A percentile compares a stretch with the other conserved stretches of the same genome.
These are phyloP conservation scores for Fusarium abutilonis DNA, from an alignment of 2,329 filamentous ascomycete genomes.

Conservation along the genomic window DNA sequence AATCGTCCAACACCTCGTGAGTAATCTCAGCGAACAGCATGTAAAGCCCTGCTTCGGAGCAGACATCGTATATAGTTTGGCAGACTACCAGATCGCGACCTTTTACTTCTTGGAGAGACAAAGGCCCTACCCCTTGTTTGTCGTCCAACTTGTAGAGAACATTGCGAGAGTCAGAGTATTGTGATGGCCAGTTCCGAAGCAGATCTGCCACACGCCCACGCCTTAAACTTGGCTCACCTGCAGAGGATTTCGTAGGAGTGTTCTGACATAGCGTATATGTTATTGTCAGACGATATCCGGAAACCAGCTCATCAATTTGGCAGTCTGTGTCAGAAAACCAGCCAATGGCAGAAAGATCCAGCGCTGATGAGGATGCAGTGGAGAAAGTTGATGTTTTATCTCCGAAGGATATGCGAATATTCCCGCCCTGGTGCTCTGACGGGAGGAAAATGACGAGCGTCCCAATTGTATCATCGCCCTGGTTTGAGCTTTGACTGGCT, in stretches of 20 bases:
- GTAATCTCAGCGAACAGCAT: conserved; percentile 25
- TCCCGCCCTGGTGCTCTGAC: conserved; percentile 19
- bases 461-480: conserved; percentile 1
- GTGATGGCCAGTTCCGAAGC: conserved; percentile 11
- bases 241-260: background rate
- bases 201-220: background rate
- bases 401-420: conserved; percentile 20
- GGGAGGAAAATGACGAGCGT: conserved; percentile 24
- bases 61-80: conserved; percentile 1
- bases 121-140: background rate
- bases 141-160: conserved; percentile 20
- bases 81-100: conserved; percentile 13
- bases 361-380: conserved; percentile 8
- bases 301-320: conserved; percentile 13
- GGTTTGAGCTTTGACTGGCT: background rate
- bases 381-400: background rate
- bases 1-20: conserved; percentile 2
- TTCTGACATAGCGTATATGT: conserved; percentile 16
- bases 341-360: conserved; percentile 21
- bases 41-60: conserved; percentile 12
- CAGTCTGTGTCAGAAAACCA: conserved; percentile 14
- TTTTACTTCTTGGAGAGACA: conserved; percentile 2
- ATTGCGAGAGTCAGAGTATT: background rate
- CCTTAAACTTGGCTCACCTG: background rate
- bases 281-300: conserved; percentile 23